These are phyloP conservation scores for Naganishia sp. DNA, from an alignment of 1,284 basidiomycete species.

Conservation along the genomic window DNA sequence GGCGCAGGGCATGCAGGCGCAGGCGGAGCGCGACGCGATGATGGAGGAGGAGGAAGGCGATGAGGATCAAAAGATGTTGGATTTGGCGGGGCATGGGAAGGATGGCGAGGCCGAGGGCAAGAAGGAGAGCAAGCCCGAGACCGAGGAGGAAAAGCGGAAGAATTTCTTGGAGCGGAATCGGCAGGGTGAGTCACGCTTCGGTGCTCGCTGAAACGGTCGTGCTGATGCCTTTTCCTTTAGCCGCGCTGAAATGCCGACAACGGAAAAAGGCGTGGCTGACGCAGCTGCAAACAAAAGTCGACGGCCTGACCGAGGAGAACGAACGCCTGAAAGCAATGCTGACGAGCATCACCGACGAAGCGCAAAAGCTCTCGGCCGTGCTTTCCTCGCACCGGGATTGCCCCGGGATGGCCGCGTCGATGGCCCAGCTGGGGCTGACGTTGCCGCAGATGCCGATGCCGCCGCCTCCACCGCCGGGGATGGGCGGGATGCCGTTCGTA, in stretches of 20 bases:
- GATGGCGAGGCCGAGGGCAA: constrained; percentile 36
- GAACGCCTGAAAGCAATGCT: constrained; percentile 72
- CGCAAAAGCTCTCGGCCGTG: constrained; percentile 60
- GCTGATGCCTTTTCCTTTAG: constrained; percentile 54
- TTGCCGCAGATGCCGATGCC: constrained; percentile 55
- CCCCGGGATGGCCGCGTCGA: constrained; percentile 39
- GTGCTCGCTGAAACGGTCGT: background rate
- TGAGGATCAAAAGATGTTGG: constrained; percentile 39
- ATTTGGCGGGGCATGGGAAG: constrained; percentile 23
- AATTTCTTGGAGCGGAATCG: constrained; percentile 93
- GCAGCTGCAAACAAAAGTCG: constrained; percentile 89
- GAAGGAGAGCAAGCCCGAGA: constrained; percentile 67
- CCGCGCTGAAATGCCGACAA: constrained; percentile 96
- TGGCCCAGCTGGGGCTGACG: constrained; percentile 54
- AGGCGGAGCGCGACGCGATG: constrained; percentile 37
- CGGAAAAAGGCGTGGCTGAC: constrained; percentile 97
- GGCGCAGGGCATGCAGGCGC: constrained; percentile 32
- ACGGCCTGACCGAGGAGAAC: constrained; percentile 86
- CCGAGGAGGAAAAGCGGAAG: constrained; percentile 90
- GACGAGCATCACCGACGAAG: constrained; percentile 58
- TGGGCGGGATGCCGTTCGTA: constrained; percentile 11
- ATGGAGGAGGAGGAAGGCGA: constrained; percentile 61
- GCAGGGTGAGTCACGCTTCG: constrained; percentile 65
- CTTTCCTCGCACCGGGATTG: constrained; percentile 54
- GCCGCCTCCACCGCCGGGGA: constrained; percentile 14